Conservation (phyloP, 1,284 basidiomycete genomes). For the Apiotrichum domesticum region DNA sequence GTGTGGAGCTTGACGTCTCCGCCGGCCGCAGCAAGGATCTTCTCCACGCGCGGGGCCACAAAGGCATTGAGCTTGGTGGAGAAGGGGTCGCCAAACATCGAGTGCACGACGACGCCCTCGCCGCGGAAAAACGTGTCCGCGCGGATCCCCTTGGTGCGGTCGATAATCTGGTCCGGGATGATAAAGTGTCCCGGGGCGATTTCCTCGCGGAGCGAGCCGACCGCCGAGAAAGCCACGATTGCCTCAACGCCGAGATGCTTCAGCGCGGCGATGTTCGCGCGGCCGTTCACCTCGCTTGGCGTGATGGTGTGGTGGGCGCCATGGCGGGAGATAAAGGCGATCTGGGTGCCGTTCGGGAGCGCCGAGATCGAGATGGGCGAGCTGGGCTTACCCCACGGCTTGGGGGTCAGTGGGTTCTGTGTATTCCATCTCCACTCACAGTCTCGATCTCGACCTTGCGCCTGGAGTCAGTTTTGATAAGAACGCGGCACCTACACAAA, state of each 20-base stretch:
- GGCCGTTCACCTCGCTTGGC: slow-evolving; percentile 70
- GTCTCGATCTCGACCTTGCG: slow-evolving; percentile 53
- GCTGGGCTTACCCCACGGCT: slow-evolving; percentile 93
- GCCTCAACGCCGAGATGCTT: slow-evolving; percentile 85
- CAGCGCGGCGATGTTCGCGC: slow-evolving; percentile 92
- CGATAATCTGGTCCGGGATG: slow-evolving; percentile 89
- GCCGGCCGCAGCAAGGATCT: slow-evolving; percentile 56
- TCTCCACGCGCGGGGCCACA: slow-evolving; percentile 59
- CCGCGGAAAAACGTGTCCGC: slow-evolving; percentile 81
- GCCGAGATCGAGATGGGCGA: slow-evolving; percentile 83
- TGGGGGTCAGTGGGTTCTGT: slow-evolving; percentile 1
- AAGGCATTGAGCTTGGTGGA: slow-evolving; percentile 60
- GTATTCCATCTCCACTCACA: slow-evolving; percentile 19
- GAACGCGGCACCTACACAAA: slow-evolving; percentile 54
- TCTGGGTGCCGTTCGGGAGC: slow-evolving; percentile 66
- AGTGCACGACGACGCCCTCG: slow-evolving; percentile 78
- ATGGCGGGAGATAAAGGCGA: slow-evolving; percentile 92
- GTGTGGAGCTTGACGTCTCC: slow-evolving; percentile 59
- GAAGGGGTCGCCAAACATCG: slow-evolving; percentile 90
- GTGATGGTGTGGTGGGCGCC: slow-evolving; percentile 66
- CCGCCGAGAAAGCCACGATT: slow-evolving; percentile 90
- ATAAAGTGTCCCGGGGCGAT: slow-evolving; percentile 85
- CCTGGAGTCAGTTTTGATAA: slow-evolving; percentile 45
- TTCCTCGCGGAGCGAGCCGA: slow-evolving; percentile 92
- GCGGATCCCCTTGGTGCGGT: slow-evolving; percentile 88